Base-by-base conservation (phyloP, 805 yeast genomes). In the Barnettozyma vustinii region DNA sequence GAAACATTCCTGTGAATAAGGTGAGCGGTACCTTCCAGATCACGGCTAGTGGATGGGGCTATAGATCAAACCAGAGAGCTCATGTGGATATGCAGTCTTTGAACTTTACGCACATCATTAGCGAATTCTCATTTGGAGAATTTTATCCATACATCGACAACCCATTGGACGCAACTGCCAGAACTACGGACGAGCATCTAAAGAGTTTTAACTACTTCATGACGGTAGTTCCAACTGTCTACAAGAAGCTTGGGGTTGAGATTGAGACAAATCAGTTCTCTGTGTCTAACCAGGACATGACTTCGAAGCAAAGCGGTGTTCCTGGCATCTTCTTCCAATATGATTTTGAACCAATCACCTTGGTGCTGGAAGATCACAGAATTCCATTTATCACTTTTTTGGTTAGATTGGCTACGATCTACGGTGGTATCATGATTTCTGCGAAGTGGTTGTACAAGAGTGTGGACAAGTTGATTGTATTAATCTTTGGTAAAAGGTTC, bases 211-310 rank as follows among this genome's bases (percentile, higher is more conserved):
- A 78, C 46, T 94, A 94, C 65, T 79, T 74, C 56, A 59, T 90
- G 54, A 79, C 83, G 16, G 87, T 94, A 3, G 95, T 94, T 6
- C 97, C 98, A 15, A 89, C 97, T 0, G 63, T 75, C 9, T 90
- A 81, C 61, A 76, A 75, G 49, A 80, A 82, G 58, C 57, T 89
- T 42, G 97, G 97, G 5, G 73, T 82, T 3, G 74, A 67, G 20
- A 70, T 92, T 7, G 85, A 85, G 50, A 91, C 98, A 1, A 83
- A 85, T 63, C 98, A 91, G 67, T 94, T 88, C 65, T 82, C 97
- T 1, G 65, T 85, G 20, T 76, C 86, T 5, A 81, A 77, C 51
- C 73, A 70, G 37, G 77, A 74, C 49, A 65, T 59, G 33, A 59
- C 55, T 5, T 19, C 37, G 36, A 47, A 55, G 40, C 54, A 56